Evolutionary conservation across 495 filamentous ascomycete species (phyloP).

Genomic region (Penicillium silybi): DNA sequence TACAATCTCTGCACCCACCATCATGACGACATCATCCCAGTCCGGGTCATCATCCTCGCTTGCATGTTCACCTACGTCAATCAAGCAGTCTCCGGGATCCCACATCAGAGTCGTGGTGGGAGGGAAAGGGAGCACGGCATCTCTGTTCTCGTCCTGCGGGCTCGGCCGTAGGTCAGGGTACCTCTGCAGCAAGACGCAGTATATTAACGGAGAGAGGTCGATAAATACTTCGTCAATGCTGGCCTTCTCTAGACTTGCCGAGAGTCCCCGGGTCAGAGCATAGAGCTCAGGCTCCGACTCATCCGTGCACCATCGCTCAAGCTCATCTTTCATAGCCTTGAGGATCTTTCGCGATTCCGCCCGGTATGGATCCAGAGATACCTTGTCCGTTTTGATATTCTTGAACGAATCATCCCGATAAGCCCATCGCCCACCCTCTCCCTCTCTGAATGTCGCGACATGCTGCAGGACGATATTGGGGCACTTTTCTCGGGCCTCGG

Average conservation of each 20-base stretch:
- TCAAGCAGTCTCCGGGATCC: slow-evolving; percentile 66
- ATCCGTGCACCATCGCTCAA: slow-evolving; percentile 38
- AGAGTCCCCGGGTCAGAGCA: slow-evolving; percentile 48
- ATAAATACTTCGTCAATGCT: slow-evolving; percentile 90
- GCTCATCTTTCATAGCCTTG: slow-evolving; percentile 69
- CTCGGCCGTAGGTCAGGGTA: slow-evolving; percentile 69
- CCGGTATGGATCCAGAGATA: slow-evolving; percentile 89
- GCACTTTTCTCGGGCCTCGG: slow-evolving; percentile 85
- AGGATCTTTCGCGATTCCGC: slow-evolving; percentile 81
- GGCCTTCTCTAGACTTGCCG: slow-evolving; percentile 75
- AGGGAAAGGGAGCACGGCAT: slow-evolving; percentile 67
- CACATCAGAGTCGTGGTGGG: slow-evolving; percentile 75
- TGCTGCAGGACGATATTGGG: slow-evolving; percentile 83
- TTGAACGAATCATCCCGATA: slow-evolving; percentile 75
- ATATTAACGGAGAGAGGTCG: slow-evolving; percentile 80
- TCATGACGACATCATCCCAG: slow-evolving; percentile 92
- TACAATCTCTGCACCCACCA: slow-evolving; percentile 84
- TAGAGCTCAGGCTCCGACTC: slow-evolving; percentile 26
- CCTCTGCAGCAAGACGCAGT: slow-evolving; percentile 67
- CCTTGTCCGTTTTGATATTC: slow-evolving; percentile 84
- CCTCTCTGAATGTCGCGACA: slow-evolving; percentile 92
- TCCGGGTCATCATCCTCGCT: slow-evolving; percentile 79
- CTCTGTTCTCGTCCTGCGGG: slow-evolving; percentile 65
- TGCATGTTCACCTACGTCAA: slow-evolving; percentile 69
- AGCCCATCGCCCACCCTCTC: slow-evolving; percentile 78